phyloP scores from a whole-genome alignment of 495 filamentous ascomycete genomes.

The Melanomma pulvis-pyrius region DNA sequence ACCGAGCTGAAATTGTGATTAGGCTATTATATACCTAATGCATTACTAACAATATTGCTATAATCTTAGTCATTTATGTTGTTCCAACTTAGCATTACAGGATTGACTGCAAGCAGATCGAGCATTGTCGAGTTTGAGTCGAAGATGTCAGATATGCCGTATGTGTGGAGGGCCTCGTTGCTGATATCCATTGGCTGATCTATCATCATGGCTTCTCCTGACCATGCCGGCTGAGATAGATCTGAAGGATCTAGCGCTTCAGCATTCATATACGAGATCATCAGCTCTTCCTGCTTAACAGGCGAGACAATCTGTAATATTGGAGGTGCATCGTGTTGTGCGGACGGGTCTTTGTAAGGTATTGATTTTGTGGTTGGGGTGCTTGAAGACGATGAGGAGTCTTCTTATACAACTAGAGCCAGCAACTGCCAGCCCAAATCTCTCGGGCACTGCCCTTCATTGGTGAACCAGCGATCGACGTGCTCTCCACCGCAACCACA shows the following conservation, averaged over 20 bases:
- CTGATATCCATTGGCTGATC: constrained; percentile 32
- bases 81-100: constrained; percentile 33
- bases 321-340: constrained; percentile 35
- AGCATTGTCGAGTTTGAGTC: constrained; percentile 29
- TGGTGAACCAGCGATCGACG: too few species aligned
- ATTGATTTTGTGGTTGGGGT: constrained; percentile 30
- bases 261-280: constrained; percentile 32
- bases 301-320: constrained; percentile 30
- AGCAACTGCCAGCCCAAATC: too few species aligned
- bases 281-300: constrained; percentile 20
- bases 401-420: too few species aligned
- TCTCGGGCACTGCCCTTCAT: too few species aligned
- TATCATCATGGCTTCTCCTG: constrained; percentile 31
- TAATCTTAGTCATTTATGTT: constrained; percentile 33
- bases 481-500: too few species aligned
- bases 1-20: neutral
- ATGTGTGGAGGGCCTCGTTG: constrained; percentile 21
- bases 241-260: constrained; percentile 27
- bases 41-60: constrained; percentile 37
- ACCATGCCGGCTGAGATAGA: constrained; percentile 21
- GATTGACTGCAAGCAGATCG: constrained; percentile 21
- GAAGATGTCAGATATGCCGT: constrained; percentile 27
- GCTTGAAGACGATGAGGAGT: constrained; percentile 26
- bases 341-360: constrained; percentile 30
- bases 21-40: constrained; percentile 20